Percentiles rank a stretch among this genome's conserved stretches.
Conservation (phyloP, 1,139 yeast genomes). For the Lodderomyces metapsilosis region DNA sequence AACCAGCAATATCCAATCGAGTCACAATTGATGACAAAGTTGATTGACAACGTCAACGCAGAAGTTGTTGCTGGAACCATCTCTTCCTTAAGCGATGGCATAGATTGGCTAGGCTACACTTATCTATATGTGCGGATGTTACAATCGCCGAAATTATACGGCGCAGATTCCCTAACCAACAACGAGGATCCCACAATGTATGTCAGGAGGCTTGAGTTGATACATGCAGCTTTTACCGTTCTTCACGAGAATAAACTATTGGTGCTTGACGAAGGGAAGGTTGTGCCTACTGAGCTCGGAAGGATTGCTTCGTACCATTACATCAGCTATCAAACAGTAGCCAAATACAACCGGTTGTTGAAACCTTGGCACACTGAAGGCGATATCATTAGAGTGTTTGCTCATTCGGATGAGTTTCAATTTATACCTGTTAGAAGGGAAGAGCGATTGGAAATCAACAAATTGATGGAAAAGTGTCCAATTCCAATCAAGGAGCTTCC, state of each 20-base stretch:
- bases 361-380: slow-evolving; percentile 66
- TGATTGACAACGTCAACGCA: slow-evolving; percentile 81
- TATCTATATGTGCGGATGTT: slow-evolving; percentile 82
- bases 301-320: slow-evolving; percentile 85
- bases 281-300: slow-evolving; percentile 72
- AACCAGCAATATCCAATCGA: slow-evolving; percentile 93
- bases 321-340: slow-evolving; percentile 71
- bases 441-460: slow-evolving; percentile 74
- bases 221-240: slow-evolving; percentile 70
- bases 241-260: slow-evolving; percentile 57
- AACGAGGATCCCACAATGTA: slow-evolving; percentile 35
- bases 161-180: slow-evolving; percentile 45
- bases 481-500: slow-evolving; percentile 77
- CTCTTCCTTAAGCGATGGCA: slow-evolving; percentile 59
- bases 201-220: slow-evolving; percentile 62
- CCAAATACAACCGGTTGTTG: slow-evolving; percentile 57
- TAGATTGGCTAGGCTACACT: slow-evolving; percentile 76
- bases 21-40: slow-evolving; percentile 70
- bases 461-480: slow-evolving; percentile 74
- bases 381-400: slow-evolving; percentile 74
- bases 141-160: slow-evolving; percentile 65
- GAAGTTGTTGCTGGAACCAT: slow-evolving; percentile 80
- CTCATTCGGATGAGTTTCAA: slow-evolving; percentile 82
- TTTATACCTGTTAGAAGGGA: slow-evolving; percentile 83
- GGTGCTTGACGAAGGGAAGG: slow-evolving; percentile 47